Evolutionary conservation across 73 alveolate genomes (phyloP).

Genomic region (Breviolum minutum): DNA sequence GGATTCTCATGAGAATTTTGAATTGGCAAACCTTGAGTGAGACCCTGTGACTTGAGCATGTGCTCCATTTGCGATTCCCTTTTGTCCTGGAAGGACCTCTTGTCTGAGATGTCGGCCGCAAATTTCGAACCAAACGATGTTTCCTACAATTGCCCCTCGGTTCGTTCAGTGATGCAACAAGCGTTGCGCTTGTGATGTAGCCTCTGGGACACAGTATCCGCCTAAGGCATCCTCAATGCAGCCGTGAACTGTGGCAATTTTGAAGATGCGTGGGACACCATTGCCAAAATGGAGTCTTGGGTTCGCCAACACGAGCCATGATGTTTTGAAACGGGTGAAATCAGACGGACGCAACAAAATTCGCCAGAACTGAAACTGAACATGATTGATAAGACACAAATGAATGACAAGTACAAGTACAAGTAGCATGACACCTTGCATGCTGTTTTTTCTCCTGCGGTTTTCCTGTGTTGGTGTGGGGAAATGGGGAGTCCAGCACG

Average conservation of each 20-base stretch:
- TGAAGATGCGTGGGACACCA: slow-evolving; percentile 91
- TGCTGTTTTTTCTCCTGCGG: not conserved
- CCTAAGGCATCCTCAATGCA: slow-evolving; percentile 72
- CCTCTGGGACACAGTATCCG: not conserved
- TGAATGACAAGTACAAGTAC: not conserved
- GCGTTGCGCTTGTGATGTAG: too few relatives aligned
- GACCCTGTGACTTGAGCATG: not conserved
- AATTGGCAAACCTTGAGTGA: not conserved
- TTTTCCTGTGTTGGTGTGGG: too few relatives aligned
- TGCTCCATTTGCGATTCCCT: not conserved
- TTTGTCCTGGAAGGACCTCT: slow-evolving; percentile 16
- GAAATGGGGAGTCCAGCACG: not conserved
- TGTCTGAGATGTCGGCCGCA: slow-evolving; percentile 66
- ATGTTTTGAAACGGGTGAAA: too few relatives aligned
- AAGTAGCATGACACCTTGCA: not conserved
- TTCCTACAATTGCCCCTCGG: slow-evolving; percentile 68
- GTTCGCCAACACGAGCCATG: not conserved
- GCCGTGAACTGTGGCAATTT: slow-evolving; percentile 93
- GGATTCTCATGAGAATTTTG: too few relatives aligned
- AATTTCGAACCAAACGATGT: slow-evolving; percentile 72
- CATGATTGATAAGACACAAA: not conserved
- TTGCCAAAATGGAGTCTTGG: slow-evolving; percentile 64
- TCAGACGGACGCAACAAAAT: too few relatives aligned
- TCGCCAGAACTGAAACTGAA: too few relatives aligned
- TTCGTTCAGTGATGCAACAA: not conserved